Evolutionary conservation across 345 rosid genomes (phyloP).

Genomic region (Syzygium oleosum): DNA sequence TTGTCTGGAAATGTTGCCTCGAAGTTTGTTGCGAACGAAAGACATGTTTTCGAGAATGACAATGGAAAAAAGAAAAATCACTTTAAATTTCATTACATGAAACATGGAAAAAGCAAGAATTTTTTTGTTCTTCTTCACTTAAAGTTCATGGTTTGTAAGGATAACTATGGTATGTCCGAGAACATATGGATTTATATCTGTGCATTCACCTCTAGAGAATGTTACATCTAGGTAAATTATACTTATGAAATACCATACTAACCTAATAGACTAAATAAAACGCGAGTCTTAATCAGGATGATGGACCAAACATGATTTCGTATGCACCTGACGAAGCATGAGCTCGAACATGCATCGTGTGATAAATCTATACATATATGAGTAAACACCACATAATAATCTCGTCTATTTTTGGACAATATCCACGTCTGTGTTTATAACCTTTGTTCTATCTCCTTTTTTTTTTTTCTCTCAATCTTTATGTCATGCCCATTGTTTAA

Average conservation of each 20-base stretch:
- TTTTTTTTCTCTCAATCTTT: neutral
- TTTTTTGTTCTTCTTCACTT: neutral
- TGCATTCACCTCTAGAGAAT: neutral
- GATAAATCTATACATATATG: neutral
- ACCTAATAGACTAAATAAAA: neutral
- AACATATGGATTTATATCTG: neutral
- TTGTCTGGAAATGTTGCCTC: neutral
- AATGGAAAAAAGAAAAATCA: neutral
- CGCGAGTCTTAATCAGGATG: neutral
- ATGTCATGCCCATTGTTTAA: neutral
- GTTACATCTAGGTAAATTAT: neutral
- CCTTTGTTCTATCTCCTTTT: neutral
- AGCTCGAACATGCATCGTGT: accelerated
- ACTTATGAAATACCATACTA: neutral
- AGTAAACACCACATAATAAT: neutral
- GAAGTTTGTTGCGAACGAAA: neutral
- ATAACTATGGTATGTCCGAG: neutral
- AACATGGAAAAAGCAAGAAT: neutral
- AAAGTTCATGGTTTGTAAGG: neutral
- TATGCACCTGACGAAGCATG: neutral
- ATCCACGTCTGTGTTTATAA: neutral
- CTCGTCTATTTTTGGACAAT: neutral
- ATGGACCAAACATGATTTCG: neutral
- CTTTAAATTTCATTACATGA: neutral
- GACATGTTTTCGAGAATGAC: neutral